Conservation (phyloP, 352 stramenopile genomes). For the Phytophthora syringae region DNA sequence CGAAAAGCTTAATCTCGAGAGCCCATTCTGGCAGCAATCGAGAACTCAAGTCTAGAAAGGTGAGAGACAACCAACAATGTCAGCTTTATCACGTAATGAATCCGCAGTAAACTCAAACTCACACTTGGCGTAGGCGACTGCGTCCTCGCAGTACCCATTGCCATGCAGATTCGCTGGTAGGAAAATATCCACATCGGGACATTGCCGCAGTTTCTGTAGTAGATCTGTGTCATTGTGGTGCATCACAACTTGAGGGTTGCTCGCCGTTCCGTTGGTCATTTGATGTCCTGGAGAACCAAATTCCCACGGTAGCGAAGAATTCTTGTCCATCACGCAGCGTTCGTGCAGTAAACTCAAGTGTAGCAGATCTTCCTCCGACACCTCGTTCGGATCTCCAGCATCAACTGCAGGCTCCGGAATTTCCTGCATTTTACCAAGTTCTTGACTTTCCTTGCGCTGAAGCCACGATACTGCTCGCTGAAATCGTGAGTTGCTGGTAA, state of each 20-base stretch:
- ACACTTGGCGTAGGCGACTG: conserved; percentile 56
- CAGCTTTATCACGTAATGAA: not conserved
- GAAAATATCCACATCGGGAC: conserved; percentile 59
- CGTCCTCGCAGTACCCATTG: conserved; percentile 65
- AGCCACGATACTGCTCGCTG: conserved; percentile 13
- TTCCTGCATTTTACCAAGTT: not conserved
- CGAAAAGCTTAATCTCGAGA: conserved; percentile 32
- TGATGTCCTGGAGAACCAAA: conserved; percentile 38
- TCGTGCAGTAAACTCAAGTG: conserved; percentile 47
- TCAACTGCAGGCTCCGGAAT: conserved; percentile 6
- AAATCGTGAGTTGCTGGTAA: conserved; percentile 12
- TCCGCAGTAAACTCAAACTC: conserved; percentile 1
- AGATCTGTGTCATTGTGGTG: conserved; percentile 24
- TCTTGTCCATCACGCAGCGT: conserved; percentile 25
- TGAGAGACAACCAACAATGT: conserved; percentile 9
- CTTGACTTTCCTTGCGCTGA: not conserved
- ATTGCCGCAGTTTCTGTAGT: conserved; percentile 42
- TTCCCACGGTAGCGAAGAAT: conserved; percentile 35
- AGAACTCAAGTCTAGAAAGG: conserved; percentile 34
- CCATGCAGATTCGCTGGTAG: conserved; percentile 40
- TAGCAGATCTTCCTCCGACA: conserved; percentile 28
- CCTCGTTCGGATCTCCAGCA: conserved; percentile 16
- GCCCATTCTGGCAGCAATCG: conserved; percentile 41
- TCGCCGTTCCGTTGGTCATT: conserved; percentile 20
- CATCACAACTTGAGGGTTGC: conserved; percentile 31